A percentile compares a stretch with the other conserved stretches of the same genome.
These are phyloP conservation scores for Trichosporon asahii DNA, from an alignment of 1,284 basidiomycete genomes.

Conservation along the genomic window DNA sequence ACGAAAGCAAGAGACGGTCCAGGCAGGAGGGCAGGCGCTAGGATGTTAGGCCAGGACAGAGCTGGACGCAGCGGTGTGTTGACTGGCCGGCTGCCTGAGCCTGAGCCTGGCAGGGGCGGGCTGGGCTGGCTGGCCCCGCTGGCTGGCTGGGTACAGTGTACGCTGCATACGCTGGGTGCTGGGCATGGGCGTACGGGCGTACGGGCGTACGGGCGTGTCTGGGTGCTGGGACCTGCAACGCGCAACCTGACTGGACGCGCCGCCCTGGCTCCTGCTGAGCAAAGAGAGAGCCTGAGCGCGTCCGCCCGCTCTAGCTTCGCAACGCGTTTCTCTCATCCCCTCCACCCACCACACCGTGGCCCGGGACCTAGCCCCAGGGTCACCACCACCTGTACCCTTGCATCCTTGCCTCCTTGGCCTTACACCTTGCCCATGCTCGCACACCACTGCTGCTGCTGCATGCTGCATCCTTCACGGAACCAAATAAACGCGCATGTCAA, in stretches of 20 bases:
- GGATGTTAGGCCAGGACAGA: conserved; percentile 4
- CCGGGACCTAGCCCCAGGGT: conserved; percentile 7
- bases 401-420: not conserved
- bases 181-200: not conserved
- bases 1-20: conserved; percentile 1
- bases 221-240: not conserved
- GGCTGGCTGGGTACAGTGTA: no score
- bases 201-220: not conserved
- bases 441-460: no score
- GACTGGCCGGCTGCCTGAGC: not conserved
- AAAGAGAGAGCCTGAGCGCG: not conserved
- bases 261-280: not conserved
- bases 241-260: conserved; percentile 6
- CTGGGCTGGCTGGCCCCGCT: no score
- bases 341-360: not conserved
- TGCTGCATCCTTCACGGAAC: not conserved
- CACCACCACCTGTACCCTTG: not conserved
- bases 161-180: not conserved
- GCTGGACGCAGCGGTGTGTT: conserved; percentile 1
- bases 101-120: not conserved
- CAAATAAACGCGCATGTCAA: conserved; percentile 6
- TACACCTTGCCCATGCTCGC: not conserved
- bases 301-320: not conserved
- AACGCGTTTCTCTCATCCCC: no score
- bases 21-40: conserved; percentile 4